Conservation (phyloP, 2,329 filamentous ascomycete species). For the Coniella vitis region DNA sequence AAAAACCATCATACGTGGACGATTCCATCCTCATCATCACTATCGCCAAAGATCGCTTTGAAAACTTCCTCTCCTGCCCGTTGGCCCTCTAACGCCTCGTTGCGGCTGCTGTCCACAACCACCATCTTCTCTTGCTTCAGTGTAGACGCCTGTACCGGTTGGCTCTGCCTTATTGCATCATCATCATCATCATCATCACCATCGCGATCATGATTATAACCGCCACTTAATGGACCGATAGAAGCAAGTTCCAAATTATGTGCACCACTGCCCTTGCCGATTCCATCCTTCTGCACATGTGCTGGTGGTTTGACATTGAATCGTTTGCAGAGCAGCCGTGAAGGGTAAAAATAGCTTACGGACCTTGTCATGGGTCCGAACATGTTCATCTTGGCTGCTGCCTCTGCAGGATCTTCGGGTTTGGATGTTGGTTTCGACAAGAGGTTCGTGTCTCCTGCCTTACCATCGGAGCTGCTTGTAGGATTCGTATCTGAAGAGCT, state of each 20-base stretch:
- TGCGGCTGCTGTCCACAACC: slow-evolving; percentile 62
- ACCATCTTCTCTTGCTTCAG: slow-evolving; percentile 19
- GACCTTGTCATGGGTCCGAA: slow-evolving; percentile 82
- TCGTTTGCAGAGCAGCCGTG: slow-evolving; percentile 82
- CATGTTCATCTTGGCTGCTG: slow-evolving; percentile 86
- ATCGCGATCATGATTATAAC: too few relatives aligned
- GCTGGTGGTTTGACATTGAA: slow-evolving; percentile 80
- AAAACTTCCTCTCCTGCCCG: slow-evolving; percentile 77
- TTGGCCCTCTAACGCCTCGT: slow-evolving; percentile 69
- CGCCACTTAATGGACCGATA: neutral
- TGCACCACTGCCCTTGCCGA: slow-evolving; percentile 20
- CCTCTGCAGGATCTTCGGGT: slow-evolving; percentile 69
- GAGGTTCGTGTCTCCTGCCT: slow-evolving; percentile 24
- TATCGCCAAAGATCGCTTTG: slow-evolving; percentile 88
- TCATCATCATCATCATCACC: too few relatives aligned
- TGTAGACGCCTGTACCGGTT: slow-evolving; percentile 1
- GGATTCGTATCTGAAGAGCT: slow-evolving; percentile 25
- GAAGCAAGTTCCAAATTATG: slow-evolving; percentile 5
- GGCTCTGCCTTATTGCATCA: slow-evolving; percentile 3
- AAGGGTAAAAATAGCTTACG: slow-evolving; percentile 67
- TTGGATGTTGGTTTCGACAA: slow-evolving; percentile 46
- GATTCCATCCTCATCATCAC: slow-evolving; percentile 55
- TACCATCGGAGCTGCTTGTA: slow-evolving; percentile 16
- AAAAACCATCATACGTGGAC: too few relatives aligned
- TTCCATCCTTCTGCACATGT: slow-evolving; percentile 53